These are phyloP conservation scores for Colletotrichum eremochloae DNA, from an alignment of 2,329 filamentous ascomycete genomes.

Conservation along the genomic window DNA sequence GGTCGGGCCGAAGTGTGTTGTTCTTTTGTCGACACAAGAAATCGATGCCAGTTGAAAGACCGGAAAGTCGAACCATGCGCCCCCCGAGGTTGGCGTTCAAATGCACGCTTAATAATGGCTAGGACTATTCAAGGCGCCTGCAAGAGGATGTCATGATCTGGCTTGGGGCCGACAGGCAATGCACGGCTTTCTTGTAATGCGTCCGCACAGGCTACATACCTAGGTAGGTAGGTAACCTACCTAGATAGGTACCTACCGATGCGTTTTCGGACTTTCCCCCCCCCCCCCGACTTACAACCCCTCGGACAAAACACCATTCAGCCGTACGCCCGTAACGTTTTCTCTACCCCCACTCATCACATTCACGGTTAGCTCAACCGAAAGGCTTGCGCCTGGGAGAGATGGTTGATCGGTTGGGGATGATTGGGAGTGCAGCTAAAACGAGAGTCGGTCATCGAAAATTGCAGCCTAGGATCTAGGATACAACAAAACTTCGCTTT, in stretches of 20 bases:
- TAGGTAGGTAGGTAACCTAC: too few species aligned
- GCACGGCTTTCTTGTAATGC: slow-evolving; percentile 21
- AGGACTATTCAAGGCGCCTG: slow-evolving; percentile 14
- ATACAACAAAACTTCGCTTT: slow-evolving; percentile 1
- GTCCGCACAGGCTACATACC: slow-evolving; percentile 13
- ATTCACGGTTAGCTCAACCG: background rate
- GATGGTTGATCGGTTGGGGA: background rate
- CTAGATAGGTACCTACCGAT: background rate
- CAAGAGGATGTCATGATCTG: slow-evolving; percentile 10
- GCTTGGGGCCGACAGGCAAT: slow-evolving; percentile 15
- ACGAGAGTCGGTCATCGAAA: slow-evolving; percentile 2
- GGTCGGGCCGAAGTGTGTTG: background rate
- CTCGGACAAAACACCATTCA: slow-evolving; percentile 9
- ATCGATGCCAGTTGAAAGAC: slow-evolving; percentile 20
- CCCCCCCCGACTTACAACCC: background rate
- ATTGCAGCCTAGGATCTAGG: slow-evolving; percentile 7
- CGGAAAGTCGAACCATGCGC: background rate
- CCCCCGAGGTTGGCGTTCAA: background rate
- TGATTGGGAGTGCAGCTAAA: background rate
- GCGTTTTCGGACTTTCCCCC: background rate
- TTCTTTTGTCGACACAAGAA: background rate
- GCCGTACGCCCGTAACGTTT: slow-evolving; percentile 27
- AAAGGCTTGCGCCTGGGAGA: background rate
- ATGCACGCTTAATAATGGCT: slow-evolving; percentile 19
- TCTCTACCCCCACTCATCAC: background rate